Evolutionary conservation across 768 basidiomycete genomes (phyloP), one percentile per base, ranked within the genome.

Genomic region (Leccinum variicolor): DNA sequence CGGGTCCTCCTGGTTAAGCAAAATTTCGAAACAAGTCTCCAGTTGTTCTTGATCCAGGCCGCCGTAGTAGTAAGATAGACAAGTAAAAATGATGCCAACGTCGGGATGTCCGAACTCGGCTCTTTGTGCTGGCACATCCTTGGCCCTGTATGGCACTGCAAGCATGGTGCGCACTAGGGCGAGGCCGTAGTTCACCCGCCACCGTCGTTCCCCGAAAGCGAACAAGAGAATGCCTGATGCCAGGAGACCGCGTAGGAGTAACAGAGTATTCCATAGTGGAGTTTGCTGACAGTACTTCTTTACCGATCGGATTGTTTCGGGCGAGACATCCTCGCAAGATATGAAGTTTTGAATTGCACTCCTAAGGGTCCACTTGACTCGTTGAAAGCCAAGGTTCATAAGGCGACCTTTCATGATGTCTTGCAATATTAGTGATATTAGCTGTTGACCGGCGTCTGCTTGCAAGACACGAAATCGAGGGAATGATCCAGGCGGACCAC

Each of bases 31-130:
- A 10, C 62, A 71, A 5, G 33, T 9, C 4, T 31, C 61, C 7
- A 76, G 17, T 26, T 77, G 73, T 4, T 61, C 56, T n/a, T 64
- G 57, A 0, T 50, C 61, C 7, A 76, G 67, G 8, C 75, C 75
- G 0, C 64, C 64, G n/a, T 77, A 74, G 33, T 76, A 76, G 46
- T 76, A 76, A 0, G 66, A 71, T n/a, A 77, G 62, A 13, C 69
- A 76, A 0, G 76, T 75, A 21, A 76, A 66, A 10, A 63, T 55
- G 46, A 77, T 65, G 6, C 64, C 65, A 9, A 76, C 52, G 15
- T 76, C 75, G 0, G 75, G 75, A 46, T 77, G 75, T 5, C 72
- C 73, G 26, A 76, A 76, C 19, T 77, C 75, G 15, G 75, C 75
- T 23, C 70, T 63, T 41, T 62, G 58, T 10, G 76, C 64, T 0